Base-by-base conservation (phyloP, 352 stramenopile species). In the Achlya hypogyna region DNA sequence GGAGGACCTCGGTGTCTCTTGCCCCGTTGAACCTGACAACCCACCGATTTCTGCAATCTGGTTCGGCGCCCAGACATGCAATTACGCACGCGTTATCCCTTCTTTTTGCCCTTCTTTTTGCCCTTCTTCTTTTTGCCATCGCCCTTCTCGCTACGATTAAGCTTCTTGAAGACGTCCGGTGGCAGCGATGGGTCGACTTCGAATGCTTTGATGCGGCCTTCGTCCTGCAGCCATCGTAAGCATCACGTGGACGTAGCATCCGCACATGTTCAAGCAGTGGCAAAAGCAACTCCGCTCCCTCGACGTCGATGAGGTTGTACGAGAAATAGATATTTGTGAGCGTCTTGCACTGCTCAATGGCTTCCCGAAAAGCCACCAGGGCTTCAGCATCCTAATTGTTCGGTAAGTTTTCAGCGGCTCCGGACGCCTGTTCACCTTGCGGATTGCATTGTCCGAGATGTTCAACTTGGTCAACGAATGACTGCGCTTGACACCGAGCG, bases 111-210 rank as follows among this genome's bases (percentile, higher is more conserved):
- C 72, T 89, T 91, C 68, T 91, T 90, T 38, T 80, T 78, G n/a
- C 75, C 78, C 62, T 88, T 90, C 74, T 91, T 89, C 69, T 89
- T 93, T 49, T 89, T 93, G 47, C 77, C 70, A 25, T 91, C 84
- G 51, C 75, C 74, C 51, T 89, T 89, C 20, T 79, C 73, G 12
- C 81, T 73, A 28, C 82, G 81, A 65, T 93, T 88, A 10, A 93
- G 75, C 53, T 84, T 74, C n/a, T 72, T 65, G 38, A 93, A 93
- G 9, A 93, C 51, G 22, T 89, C 78, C 8, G 73, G 73, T 2
- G 82, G 84, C 22, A 91, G 74, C 22, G 82, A 89, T 9, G 84
- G 73, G 25, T 93, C 84, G 1, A 93, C 84, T 66, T 86, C 75
- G 65, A 93, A 93, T 2, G 54, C 67, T 89, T 89, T 35, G 62